phyloP scores from a whole-genome alignment of 768 basidiomycete genomes.

The Tricholoma furcatifolium region DNA sequence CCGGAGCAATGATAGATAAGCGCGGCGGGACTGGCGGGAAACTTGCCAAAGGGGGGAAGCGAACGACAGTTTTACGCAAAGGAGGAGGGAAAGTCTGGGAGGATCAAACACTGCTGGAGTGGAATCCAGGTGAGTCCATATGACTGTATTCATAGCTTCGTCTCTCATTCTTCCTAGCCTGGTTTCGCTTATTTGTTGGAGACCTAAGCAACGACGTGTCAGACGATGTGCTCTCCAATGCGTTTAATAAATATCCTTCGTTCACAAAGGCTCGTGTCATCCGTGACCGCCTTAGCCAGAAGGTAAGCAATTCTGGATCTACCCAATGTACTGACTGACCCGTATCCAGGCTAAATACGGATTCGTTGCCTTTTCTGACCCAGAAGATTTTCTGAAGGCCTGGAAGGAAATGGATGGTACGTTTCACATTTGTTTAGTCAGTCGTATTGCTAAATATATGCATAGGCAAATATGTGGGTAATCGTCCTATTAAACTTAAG shows the following conservation, averaged over 20 bases:
- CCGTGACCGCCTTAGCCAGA: slow-evolving; percentile 89
- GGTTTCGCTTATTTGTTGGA: slow-evolving; percentile 97
- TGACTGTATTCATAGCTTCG: neutral
- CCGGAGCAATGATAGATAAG: slow-evolving; percentile 88
- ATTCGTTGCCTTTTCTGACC: slow-evolving; percentile 97
- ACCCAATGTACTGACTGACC: neutral
- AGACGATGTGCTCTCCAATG: slow-evolving; percentile 89
- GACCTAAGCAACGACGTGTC: slow-evolving; percentile 98
- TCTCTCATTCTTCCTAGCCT: slow-evolving; percentile 50
- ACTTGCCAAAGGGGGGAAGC: slow-evolving; percentile 85
- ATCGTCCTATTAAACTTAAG: slow-evolving; percentile 93
- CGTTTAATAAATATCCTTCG: slow-evolving; percentile 90
- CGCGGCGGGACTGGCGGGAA: slow-evolving; percentile 84
- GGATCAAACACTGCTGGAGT: slow-evolving; percentile 94
- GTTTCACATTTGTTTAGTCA: slow-evolving; percentile 21
- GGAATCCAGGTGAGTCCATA: slow-evolving; percentile 88
- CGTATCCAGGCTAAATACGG: slow-evolving; percentile 83
- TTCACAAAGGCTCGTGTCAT: slow-evolving; percentile 97
- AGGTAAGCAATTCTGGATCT: slow-evolving; percentile 46
- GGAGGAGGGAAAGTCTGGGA: slow-evolving; percentile 98
- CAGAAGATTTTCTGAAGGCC: slow-evolving; percentile 95
- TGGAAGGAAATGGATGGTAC: slow-evolving; percentile 99
- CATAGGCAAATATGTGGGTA: slow-evolving; percentile 94
- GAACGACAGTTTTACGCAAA: slow-evolving; percentile 91
- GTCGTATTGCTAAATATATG: neutral